Evolutionary conservation across 2,329 filamentous ascomycete species (phyloP), one percentile per base, ranked within the genome.

Genomic region (Incumbomyces delicatus): DNA sequence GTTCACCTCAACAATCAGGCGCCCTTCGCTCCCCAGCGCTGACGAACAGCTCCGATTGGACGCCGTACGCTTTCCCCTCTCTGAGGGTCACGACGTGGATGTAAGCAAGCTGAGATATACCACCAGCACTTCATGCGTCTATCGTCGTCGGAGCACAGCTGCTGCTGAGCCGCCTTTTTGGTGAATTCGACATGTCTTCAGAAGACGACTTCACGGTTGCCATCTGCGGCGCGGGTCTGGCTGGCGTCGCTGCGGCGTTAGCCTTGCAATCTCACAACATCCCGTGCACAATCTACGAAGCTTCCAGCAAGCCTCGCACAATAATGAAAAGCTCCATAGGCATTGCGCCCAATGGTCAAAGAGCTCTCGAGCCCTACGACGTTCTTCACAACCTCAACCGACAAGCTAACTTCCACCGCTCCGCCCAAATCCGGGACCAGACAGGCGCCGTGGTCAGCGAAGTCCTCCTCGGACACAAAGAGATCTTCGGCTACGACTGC

Each of bases 271-370:
- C 70, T 20, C 65, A 74, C 47, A 62, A 63, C 34, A 78, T 81
- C 35, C 53, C 64, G 3, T 66, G 62, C 49, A 70, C 62, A 2
- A 60, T 80, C 41, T 80, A 77, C 51, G 76, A 80, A 50, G 63
- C 66, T 13, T 67, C 72, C 7, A 47, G 61, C 0, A 63, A 65
- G 0, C 63, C 69, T 1, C 64, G 70, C 1, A 66, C 72, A 49
- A 70, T 71, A 17, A n/a, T 14, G 4, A 73, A 73, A 14, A 76
- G 76, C 2, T 75, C 73, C 1, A 64, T 81, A 27, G 76, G 78
- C 70, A 67, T 80, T 2, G 77, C 75, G 0, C 77, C 77, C 4
- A 80, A 80, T 43, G 74, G 75, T 0, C 66, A 81, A 1, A 66
- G 67, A 2, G 64, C 79, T 32, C 66, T 81, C 0, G 71, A 79